These are phyloP conservation scores for Conringia planisiliqua DNA, from an alignment of 345 rosid genomes.

Conservation along the genomic window DNA sequence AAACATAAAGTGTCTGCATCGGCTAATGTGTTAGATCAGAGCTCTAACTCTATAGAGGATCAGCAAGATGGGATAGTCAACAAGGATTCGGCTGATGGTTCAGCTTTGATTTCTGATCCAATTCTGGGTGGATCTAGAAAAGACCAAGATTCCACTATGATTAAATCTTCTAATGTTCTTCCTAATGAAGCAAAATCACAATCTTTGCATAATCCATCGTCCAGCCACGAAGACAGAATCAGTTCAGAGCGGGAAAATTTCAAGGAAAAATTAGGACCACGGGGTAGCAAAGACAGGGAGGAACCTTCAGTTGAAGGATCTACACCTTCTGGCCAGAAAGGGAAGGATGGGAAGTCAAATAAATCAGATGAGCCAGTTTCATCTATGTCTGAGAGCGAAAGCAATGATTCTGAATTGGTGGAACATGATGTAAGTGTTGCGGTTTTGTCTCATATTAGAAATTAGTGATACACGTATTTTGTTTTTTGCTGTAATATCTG, in stretches of 20 bases:
- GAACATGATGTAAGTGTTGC: slow-evolving; percentile 84
- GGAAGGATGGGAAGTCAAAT: slow-evolving; percentile 39
- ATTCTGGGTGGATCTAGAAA: slow-evolving; percentile 37
- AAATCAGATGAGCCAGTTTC: slow-evolving; percentile 38
- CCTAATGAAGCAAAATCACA: slow-evolving; percentile 25
- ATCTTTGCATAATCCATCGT: slow-evolving; percentile 18
- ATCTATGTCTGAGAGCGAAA: slow-evolving; percentile 54
- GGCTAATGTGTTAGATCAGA: slow-evolving; percentile 36
- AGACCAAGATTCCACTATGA: slow-evolving; percentile 35
- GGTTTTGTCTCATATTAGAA: slow-evolving; percentile 1
- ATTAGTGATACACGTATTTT: background rate
- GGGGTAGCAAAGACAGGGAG: slow-evolving; percentile 28
- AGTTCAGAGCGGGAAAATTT: slow-evolving; percentile 11
- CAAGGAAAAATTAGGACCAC: slow-evolving; percentile 40
- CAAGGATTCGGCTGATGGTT: slow-evolving; percentile 41
- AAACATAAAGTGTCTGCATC: slow-evolving; percentile 36
- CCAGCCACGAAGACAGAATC: slow-evolving; percentile 14
- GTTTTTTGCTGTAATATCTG: background rate
- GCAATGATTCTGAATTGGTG: slow-evolving; percentile 70
- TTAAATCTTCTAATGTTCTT: slow-evolving; percentile 19
- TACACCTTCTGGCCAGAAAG: slow-evolving; percentile 33
- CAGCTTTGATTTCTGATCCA: slow-evolving; percentile 47
- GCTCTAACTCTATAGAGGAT: slow-evolving; percentile 44
- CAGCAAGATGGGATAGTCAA: slow-evolving; percentile 55
- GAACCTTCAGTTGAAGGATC: slow-evolving; percentile 32